Conservation (phyloP, 2,329 filamentous ascomycete genomes). For the Trichoderma brevicompactum region DNA sequence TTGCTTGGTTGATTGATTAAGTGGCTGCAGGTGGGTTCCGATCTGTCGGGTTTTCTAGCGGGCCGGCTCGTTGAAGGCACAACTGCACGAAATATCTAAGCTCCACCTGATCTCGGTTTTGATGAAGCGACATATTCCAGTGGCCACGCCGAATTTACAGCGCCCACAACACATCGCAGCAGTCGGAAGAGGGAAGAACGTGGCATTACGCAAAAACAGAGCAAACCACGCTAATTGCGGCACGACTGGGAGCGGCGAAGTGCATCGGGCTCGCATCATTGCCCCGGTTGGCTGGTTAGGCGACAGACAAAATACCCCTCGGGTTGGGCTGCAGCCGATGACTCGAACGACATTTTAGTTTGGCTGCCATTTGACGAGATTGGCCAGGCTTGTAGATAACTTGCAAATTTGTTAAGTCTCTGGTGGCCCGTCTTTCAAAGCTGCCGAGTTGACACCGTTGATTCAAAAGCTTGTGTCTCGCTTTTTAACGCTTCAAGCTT, state of each 20-base stretch:
- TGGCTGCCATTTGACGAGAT: neutral
- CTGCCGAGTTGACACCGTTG: neutral
- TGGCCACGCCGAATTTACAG: neutral
- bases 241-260: neutral
- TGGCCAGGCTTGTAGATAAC: neutral
- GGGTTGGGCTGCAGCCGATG: neutral
- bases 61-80: constrained; percentile 32
- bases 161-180: neutral
- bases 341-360: neutral
- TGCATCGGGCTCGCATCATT: neutral
- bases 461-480: neutral
- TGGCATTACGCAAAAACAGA: neutral
- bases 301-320: constrained; percentile 13
- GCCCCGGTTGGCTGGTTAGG: constrained; percentile 2
- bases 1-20: neutral
- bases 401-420: neutral
- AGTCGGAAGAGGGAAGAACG: neutral
- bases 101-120: constrained; percentile 23
- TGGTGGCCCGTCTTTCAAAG: neutral
- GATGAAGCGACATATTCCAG: neutral
- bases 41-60: constrained; percentile 36
- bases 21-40: constrained; percentile 13
- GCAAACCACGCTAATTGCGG: constrained; percentile 1
- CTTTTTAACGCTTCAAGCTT: neutral
- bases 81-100: constrained; percentile 26